Conservation (phyloP, 2,329 filamentous ascomycete species). For the Ophiosphaerella herpotricha region DNA sequence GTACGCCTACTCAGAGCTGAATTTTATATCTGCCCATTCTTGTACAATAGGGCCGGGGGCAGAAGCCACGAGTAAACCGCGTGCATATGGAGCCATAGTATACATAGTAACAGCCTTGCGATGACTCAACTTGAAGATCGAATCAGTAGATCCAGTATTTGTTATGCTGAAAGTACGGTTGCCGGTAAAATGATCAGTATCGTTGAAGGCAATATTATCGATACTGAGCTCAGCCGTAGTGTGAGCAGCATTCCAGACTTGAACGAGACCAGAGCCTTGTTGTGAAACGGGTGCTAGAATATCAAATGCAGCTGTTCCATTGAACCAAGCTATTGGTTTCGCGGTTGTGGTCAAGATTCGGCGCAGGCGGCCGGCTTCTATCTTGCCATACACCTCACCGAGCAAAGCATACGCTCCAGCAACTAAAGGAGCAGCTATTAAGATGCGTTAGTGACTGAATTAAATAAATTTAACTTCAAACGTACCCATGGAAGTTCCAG, state of each 20-base stretch:
- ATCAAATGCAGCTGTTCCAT: conserved; percentile 10
- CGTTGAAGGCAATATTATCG: conserved; percentile 22
- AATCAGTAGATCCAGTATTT: conserved; percentile 15
- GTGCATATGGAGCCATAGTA: conserved; percentile 8
- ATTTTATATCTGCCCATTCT: conserved; percentile 13
- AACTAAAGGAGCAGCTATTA: conserved; percentile 17
- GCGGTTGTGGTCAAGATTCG: conserved; percentile 19
- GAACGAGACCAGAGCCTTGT: conserved; percentile 27
- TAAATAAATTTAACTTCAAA: not conserved
- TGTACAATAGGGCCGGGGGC: conserved; percentile 13
- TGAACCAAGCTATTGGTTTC: conserved; percentile 20
- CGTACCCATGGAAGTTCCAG: conserved; percentile 62
- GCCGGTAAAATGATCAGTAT: conserved; percentile 29
- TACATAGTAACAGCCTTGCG: conserved; percentile 23
- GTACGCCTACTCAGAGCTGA: conserved; percentile 8
- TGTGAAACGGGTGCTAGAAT: conserved; percentile 26
- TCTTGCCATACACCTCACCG: conserved; percentile 19
- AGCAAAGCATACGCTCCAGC: conserved; percentile 22
- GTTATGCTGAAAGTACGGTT: conserved; percentile 25
- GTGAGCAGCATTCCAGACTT: conserved; percentile 22
- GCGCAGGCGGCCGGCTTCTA: conserved; percentile 15
- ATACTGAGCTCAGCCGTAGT: conserved; percentile 14
- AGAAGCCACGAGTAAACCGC: not conserved
- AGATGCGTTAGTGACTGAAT: not conserved
- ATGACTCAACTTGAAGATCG: conserved; percentile 14